Conservation (phyloP, 371 early-diverging fungal genomes). For the Rhizopus sp. region DNA sequence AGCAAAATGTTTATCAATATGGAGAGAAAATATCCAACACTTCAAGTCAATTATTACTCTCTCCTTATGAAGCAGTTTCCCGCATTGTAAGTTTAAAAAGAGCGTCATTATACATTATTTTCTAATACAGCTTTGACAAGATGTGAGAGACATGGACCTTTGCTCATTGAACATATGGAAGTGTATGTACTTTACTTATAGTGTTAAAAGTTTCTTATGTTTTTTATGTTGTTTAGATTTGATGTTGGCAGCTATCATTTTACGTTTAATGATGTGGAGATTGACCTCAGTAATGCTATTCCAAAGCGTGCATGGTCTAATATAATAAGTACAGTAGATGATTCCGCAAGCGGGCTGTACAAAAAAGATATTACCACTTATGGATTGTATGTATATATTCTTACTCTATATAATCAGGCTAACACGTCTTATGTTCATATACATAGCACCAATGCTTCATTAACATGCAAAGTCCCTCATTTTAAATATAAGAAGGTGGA, state of each 20-base stretch:
- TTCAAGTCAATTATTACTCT: background rate
- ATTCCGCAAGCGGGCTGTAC: background rate
- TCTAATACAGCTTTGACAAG: background rate
- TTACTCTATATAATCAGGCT: background rate
- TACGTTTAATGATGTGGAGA: background rate
- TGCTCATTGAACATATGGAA: constrained; percentile 1
- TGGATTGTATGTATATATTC: background rate
- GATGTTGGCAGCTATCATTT: background rate
- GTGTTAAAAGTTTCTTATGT: background rate
- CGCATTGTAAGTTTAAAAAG: background rate
- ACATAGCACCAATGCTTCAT: background rate
- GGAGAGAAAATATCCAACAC: background rate
- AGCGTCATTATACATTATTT: background rate
- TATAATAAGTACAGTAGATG: background rate
- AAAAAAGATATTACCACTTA: background rate
- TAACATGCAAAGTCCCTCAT: background rate
- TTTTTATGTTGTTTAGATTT: background rate
- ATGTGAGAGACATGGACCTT: background rate
- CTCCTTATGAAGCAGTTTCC: background rate
- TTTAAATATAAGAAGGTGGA: background rate
- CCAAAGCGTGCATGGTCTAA: background rate
- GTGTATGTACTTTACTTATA: background rate
- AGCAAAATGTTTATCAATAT: background rate
- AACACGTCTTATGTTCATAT: background rate
- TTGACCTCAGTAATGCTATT: background rate